Evolutionary conservation across 805 yeast genomes (phyloP).

Genomic region (Kurtzmaniella cleridarum): DNA sequence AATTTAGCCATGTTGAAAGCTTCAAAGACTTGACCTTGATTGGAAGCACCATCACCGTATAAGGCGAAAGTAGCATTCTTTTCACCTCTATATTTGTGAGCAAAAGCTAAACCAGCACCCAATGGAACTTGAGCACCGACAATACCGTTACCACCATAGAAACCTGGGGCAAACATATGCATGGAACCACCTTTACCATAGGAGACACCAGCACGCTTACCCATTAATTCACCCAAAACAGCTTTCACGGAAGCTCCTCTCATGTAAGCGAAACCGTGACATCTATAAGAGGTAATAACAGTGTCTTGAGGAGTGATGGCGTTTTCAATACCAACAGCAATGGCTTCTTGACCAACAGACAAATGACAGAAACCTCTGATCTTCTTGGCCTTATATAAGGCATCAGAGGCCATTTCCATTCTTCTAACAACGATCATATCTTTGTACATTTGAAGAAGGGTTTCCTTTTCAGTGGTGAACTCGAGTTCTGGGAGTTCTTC

Average conservation of each 20-base stretch:
- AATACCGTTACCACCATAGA: constrained; percentile 99
- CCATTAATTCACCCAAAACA: constrained; percentile 94
- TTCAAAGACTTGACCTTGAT: constrained; percentile 99
- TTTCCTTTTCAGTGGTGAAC: constrained; percentile 75
- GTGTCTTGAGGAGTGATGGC: constrained; percentile 85
- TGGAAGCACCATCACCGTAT: constrained; percentile 99
- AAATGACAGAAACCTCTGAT: constrained; percentile 98
- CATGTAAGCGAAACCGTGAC: constrained; percentile 97
- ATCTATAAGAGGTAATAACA: constrained; percentile 94
- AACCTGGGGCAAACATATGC: constrained; percentile 96
- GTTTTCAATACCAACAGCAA: constrained; percentile 96
- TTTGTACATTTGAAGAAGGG: constrained; percentile 87
- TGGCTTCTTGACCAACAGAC: constrained; percentile 97
- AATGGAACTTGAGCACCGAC: constrained; percentile 99
- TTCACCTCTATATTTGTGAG: constrained; percentile 89
- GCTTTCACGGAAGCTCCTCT: constrained; percentile 90
- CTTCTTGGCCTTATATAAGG: constrained; percentile 95
- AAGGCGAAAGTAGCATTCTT: constrained; percentile 75
- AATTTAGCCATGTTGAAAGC: constrained; percentile 98
- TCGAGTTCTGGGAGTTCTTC: constrained; percentile 59
- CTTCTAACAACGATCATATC: constrained; percentile 93
- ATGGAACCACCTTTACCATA: constrained; percentile 99
- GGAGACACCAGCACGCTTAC: constrained; percentile 91
- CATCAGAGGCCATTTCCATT: constrained; percentile 99
- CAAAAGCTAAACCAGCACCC: constrained; percentile 98